Base-by-base conservation (phyloP, 1,139 yeast genomes). In the Wickerhamiella pararugosa region DNA sequence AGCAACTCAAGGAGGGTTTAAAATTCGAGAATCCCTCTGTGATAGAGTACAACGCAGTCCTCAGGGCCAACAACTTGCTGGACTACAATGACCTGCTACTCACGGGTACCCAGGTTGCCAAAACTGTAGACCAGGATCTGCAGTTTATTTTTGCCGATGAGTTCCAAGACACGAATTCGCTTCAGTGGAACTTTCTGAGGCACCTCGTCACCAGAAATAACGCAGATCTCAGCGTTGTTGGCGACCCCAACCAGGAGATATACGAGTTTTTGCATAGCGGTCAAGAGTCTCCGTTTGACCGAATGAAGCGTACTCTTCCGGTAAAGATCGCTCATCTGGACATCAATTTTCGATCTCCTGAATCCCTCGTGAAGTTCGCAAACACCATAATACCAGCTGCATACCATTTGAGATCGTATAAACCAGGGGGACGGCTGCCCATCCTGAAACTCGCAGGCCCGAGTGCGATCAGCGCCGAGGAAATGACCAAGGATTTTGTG, bases 331-430 rank as follows among this genome's bases (percentile, higher is more conserved):
- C 78, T 1, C 61, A 70, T 6, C 63, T 90, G 43, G 67, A 69
- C 29, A 75, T 79, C 47, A 90, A 87, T 57, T 90, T 87, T 58
- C 65, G 98, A 40, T 86, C 96, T 0, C 76, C 94, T 0, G 65
- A 69, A 32, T 73, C 69, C 27, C 79, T 90, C 32, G 62, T 90
- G 7, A 61, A 69, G 30, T 56, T 78, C 6, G 79, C 95, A 7
- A 86, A 80, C 50, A 52, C 58, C 0, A 58, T 87, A 8, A 86
- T 90, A 72, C 25, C 25, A 3, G 25, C 26, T 2, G 10, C 11
- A 29, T 4, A 7, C 7, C 31, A 36, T 3, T 25, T 26, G 35
- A 38, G 25, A 4, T 30, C 40, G 5, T 31, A 7, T 5, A 25
- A 15, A 37, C 43, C 39, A 33, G 26, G 6, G 36, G 41, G n/a